phyloP scores from a whole-genome alignment of 345 rosid genomes.

The Balakata baccata region DNA sequence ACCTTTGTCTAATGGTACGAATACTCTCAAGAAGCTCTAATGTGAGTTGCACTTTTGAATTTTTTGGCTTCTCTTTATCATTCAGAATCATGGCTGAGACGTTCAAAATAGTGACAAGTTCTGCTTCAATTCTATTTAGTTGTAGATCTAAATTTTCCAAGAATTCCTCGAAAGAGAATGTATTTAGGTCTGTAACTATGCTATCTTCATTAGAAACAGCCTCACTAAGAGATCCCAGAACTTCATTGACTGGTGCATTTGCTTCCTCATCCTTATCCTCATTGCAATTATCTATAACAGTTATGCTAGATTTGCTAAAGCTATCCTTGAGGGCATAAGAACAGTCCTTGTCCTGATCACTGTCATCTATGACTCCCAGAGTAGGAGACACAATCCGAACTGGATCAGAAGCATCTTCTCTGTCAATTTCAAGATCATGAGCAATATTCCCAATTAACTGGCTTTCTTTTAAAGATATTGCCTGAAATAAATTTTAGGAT shows the following conservation, averaged over 20 bases:
- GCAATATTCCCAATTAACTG: slow-evolving; percentile 67
- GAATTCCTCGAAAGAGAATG: slow-evolving; percentile 59
- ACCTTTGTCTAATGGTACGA: slow-evolving; percentile 54
- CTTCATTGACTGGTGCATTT: slow-evolving; percentile 19
- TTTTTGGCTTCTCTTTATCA: slow-evolving; percentile 46
- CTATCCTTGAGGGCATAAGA: slow-evolving; percentile 1
- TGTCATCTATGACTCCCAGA: slow-evolving; percentile 27
- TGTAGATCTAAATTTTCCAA: slow-evolving; percentile 57
- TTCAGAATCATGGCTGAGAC: slow-evolving; percentile 51
- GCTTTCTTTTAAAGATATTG: slow-evolving; percentile 68
- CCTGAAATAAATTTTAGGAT: slow-evolving; percentile 45
- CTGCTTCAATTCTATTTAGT: slow-evolving; percentile 59
- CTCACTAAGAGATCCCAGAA: slow-evolving; percentile 22
- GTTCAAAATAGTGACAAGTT: slow-evolving; percentile 57
- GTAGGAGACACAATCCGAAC: slow-evolving; percentile 68
- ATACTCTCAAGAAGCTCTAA: slow-evolving; percentile 62
- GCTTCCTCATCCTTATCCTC: slow-evolving; percentile 18
- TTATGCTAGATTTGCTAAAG: slow-evolving; percentile 18
- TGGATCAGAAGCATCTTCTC: slow-evolving; percentile 38
- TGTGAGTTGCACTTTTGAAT: slow-evolving; percentile 54
- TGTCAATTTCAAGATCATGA: slow-evolving; percentile 49
- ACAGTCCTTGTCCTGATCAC: slow-evolving; percentile 1
- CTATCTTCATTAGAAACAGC: slow-evolving; percentile 26
- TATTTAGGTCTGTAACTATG: slow-evolving; percentile 22
- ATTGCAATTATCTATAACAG: slow-evolving; percentile 18